Percentiles rank a stretch among this genome's conserved stretches.
Conservation (phyloP, 1,284 basidiomycete genomes). For the Ceratobasidium theobromae region DNA sequence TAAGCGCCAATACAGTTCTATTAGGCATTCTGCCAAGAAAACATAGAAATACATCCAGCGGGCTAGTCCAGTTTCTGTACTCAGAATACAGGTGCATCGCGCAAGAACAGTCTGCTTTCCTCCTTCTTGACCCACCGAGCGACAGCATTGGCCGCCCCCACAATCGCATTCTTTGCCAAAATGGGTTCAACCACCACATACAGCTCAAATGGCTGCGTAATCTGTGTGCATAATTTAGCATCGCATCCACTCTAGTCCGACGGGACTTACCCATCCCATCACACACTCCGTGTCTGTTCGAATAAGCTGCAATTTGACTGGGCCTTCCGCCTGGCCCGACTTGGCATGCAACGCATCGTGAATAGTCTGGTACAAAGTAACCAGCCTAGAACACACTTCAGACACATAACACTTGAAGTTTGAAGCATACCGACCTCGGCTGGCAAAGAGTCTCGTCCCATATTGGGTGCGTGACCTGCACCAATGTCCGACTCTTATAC, state of each 20-base stretch:
- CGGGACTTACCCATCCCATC: constrained; percentile 76
- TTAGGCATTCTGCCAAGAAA: background rate
- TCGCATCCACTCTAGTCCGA: background rate
- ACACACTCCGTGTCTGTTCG: constrained; percentile 83
- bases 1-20: constrained; percentile 10
- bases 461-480: constrained; percentile 82
- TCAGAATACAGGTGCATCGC: constrained; percentile 84
- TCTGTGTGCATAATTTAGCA: constrained; percentile 46
- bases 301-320: constrained; percentile 81
- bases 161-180: constrained; percentile 81
- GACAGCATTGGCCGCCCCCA: constrained; percentile 85
- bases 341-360: constrained; percentile 85
- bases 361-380: constrained; percentile 80
- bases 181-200: constrained; percentile 79
- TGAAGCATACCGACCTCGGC: background rate
- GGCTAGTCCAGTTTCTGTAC: background rate
- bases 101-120: constrained; percentile 77
- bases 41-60: background rate
- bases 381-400: constrained; percentile 51
- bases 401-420: background rate
- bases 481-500: constrained; percentile 86
- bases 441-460: constrained; percentile 66
- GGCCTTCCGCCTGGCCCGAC: constrained; percentile 66
- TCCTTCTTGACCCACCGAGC: constrained; percentile 89
- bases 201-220: constrained; percentile 89